Base-by-base conservation (phyloP, 768 basidiomycete genomes). In the Boletus vermiculosoides region DNA sequence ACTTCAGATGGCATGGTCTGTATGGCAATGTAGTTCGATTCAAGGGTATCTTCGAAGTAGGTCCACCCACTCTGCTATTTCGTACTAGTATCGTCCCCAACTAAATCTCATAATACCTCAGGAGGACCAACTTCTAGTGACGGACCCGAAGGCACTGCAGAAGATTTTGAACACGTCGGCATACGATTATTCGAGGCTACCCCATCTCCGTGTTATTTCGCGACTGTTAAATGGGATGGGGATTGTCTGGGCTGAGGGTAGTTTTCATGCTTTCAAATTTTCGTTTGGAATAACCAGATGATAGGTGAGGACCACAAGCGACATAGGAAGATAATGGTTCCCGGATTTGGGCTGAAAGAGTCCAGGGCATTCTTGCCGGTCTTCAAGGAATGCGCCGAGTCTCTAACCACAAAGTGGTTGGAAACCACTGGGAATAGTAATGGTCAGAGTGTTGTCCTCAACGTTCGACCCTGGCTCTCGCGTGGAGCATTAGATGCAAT, bases 261-360 rank as follows among this genome's bases (percentile, higher is more conserved):
- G 16, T 34, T 34, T 49, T 23, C 22, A 18, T 36, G 2, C 3
- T 0, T 33, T 28, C 12, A 16, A 11, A n/a, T 20, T 12, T 4
- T 25, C 73, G 70, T 36, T 49, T 40, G 42, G 28, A 36, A 28
- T 44, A 12, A 66, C n/a, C 18, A 4, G 33, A 25, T 28, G n/a
- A 22, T 36, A 71, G 70, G 76, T 3, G 67, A 75, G 25, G 76
- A 69, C 25, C 83, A 85, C 56, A 79, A 71, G 59, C 75, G 83
- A 50, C 83, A 84, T 48, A 70, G 80, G 55, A 80, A 72, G 58
- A 73, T 83, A 16, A 76, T 83, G 77, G 70, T 80, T 45, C 82
- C 82, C 1, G 83, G 80, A 4, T 84, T 84, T 57, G 80, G 83
- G 55, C 73, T 66, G 8, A 75, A 77, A 1, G 80, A 83, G 56